These are phyloP conservation scores for Aspergillus thermomutatus DNA, from an alignment of 2,329 filamentous ascomycete species.

Conservation along the genomic window DNA sequence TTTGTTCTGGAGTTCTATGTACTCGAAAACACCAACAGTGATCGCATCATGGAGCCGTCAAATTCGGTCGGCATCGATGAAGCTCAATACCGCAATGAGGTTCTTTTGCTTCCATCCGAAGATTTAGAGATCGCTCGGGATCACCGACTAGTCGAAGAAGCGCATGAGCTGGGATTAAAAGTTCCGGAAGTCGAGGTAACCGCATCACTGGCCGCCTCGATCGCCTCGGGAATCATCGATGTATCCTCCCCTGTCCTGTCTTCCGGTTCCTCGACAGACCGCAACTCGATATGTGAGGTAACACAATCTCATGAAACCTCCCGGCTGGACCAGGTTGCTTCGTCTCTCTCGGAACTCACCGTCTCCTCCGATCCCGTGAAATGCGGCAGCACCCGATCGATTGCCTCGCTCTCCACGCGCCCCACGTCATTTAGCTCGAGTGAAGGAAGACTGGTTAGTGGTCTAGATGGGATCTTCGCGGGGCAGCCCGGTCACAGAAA, in stretches of 20 bases:
- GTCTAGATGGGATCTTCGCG: constrained; percentile 15
- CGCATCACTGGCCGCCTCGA: constrained; percentile 35
- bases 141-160: constrained; percentile 36
- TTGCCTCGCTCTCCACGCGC: constrained; percentile 37
- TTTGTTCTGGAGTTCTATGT: constrained; percentile 2
- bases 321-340: constrained; percentile 28
- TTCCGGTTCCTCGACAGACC: constrained; percentile 31
- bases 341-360: constrained; percentile 32
- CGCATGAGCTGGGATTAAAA: constrained; percentile 36
- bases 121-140: constrained; percentile 38
- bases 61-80: constrained; percentile 30
- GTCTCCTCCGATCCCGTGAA: constrained; percentile 27
- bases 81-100: constrained; percentile 35
- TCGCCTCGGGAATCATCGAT: constrained; percentile 33
- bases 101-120: constrained; percentile 32
- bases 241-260: constrained; percentile 32
- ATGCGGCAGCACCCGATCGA: constrained; percentile 34
- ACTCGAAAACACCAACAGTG: constrained; percentile 7
- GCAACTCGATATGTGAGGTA: constrained; percentile 28
- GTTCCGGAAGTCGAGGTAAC: constrained; percentile 30
- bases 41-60: constrained; percentile 22
- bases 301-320: constrained; percentile 22
- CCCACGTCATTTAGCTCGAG: constrained; percentile 38
- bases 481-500: constrained; percentile 16
- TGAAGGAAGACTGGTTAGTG: constrained; percentile 25